Percentiles rank a stretch among this genome's conserved stretches.
phyloP scores from a whole-genome alignment of 1,284 basidiomycete genomes.

The Schizophyllum commune region DNA sequence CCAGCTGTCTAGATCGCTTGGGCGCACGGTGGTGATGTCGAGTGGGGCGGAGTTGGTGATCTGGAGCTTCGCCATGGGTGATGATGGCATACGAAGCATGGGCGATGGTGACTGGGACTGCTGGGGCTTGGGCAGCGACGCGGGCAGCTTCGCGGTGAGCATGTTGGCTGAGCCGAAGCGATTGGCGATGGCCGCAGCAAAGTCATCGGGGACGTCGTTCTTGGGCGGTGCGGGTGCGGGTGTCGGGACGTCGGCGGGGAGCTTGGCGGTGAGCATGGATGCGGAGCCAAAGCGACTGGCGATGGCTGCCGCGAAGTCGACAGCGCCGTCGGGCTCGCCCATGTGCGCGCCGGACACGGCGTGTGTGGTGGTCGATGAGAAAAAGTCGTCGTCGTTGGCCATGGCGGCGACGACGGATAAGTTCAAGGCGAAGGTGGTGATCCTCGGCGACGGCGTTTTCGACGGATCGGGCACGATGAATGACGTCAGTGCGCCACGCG shows the following conservation, averaged over 20 bases:
- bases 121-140: background rate
- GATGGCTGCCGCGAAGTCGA: slow-evolving; percentile 19
- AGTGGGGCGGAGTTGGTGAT: background rate
- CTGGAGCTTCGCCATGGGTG: background rate
- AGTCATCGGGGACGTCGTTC: slow-evolving; percentile 9
- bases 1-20: background rate
- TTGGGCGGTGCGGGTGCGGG: background rate
- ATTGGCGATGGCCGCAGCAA: background rate
- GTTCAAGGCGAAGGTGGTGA: background rate
- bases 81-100: background rate
- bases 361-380: background rate
- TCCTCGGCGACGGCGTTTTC: background rate
- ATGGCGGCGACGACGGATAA: background rate
- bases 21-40: background rate
- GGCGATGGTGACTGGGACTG: background rate
- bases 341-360: background rate
- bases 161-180: background rate
- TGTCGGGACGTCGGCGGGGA: slow-evolving; percentile 16
- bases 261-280: slow-evolving; percentile 23
- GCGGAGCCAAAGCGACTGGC: slow-evolving; percentile 22
- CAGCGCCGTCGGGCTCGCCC: background rate
- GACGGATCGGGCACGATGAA: too few relatives aligned
- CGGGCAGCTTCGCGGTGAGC: background rate
- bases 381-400: background rate
- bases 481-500: too few relatives aligned